Base-by-base conservation (phyloP, 306 rosid species). In the Trifolium pratense region DNA sequence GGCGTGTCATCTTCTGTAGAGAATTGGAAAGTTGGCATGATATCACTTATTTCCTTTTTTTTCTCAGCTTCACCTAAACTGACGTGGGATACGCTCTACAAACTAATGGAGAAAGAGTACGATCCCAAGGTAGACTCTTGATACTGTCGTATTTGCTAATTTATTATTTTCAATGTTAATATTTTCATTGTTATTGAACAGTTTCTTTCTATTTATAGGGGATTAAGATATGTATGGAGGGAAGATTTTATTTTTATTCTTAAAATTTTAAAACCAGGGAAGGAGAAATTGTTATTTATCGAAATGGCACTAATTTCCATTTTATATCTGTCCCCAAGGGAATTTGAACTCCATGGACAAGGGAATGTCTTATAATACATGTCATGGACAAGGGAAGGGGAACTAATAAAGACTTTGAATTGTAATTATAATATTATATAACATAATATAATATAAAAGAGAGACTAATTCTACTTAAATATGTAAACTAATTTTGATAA, bases 11-110 rank as follows among this genome's bases (percentile, higher is more conserved):
- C 81, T 55, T 91, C 84, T 29, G 56, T 66, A 21, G 84, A 83
- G 79, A 80, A 85, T 77, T 88, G 94, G 96, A 91, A 91, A 87
- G 70, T 85, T 71, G 81, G 82, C 74, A 85, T 86, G 91, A 64
- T 93, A 74, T 81, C 83, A 13, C 78, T 91, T 31, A 84, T 93
- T 79, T 84, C 92, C 59, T 68, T 70, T 66, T 93, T 91, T 86
- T 91, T 83, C 82, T 75, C 92, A 65, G 92, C 86, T 76, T 84
- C 83, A 37, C 86, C 52, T 49, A 70, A n/a, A 67, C 71, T 55
- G 70, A 82, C 97, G 11, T 91, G 98, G 97, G 87, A 88, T 70
- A 64, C 77, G 67, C 86, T 93, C 72, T 89, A 86, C 79, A 79
- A 76, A 68, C 81, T 93, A 66, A 55, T 89, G 84, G 84, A 82